Evolutionary conservation across 345 rosid genomes (phyloP), one percentile per base, ranked within the genome.

Genomic region (Hibiscus mutabilis): DNA sequence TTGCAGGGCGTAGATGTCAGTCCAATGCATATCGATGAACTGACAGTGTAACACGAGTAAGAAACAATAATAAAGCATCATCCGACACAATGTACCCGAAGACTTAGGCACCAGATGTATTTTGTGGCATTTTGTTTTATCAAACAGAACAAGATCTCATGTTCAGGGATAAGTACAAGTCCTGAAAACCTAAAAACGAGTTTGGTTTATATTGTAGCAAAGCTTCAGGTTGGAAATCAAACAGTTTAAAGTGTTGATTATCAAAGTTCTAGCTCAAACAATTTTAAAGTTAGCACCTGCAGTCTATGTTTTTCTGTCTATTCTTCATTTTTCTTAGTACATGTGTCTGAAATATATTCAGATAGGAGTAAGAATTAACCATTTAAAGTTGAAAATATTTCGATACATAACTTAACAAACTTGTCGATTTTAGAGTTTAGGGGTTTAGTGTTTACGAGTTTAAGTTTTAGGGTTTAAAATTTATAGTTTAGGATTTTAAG

Each of bases 1-100:
- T 66, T 81, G 80, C 90, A 93, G 97, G 87, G 73, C 56, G 37
- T 69, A 64, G 91, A 83, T 66, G 63, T 70, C 37, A 82, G 76
- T 75, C 75, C 90, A 8, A 83, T 87, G 89, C 80, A 80, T 67
- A 77, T 86, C 56, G 97, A 89, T 75, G 98, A 84, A 71, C 75
- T 86, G 67, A 75, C 73, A 66, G 79, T 85, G 77, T 89, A 89
- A 79, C 75, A 77, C 69, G 96, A 89, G 70, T 89, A 82, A 60
- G 96, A 89, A 69, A 86, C 77, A 71, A 35, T 79, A 63, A 49
- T 78, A 86, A 82, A 82, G 72, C 82, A 82, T 9, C 44, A 21
- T 73, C 83, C 2, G 91, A 90, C 57, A 89, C 79, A 76, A 67
- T 69, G 64, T 83, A 77, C 62, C 75, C 86, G 19, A 85, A 88